A percentile compares a stretch with the other conserved stretches of the same genome.
These are phyloP conservation scores for Fusarium penzigii DNA, from an alignment of 2,329 filamentous ascomycete genomes.

Conservation along the genomic window DNA sequence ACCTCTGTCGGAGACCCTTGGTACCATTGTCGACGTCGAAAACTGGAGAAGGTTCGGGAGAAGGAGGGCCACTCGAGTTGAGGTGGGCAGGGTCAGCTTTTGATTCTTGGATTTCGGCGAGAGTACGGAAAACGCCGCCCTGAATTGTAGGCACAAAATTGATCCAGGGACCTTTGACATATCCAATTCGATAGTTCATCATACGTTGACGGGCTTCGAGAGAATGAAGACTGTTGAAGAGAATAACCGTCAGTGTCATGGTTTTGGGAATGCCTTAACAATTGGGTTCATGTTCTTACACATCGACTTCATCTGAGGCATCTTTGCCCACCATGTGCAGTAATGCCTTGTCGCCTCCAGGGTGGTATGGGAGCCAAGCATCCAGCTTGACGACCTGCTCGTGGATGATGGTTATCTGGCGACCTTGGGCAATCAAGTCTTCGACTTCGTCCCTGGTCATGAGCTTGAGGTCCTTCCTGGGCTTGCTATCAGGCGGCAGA, in stretches of 20 bases:
- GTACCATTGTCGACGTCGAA: slow-evolving; percentile 43
- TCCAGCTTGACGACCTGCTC: slow-evolving; percentile 83
- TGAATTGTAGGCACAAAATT: slow-evolving; percentile 94
- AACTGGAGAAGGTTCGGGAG: slow-evolving; percentile 51
- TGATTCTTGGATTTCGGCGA: slow-evolving; percentile 35
- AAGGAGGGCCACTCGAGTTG: slow-evolving; percentile 51
- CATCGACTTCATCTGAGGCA: slow-evolving; percentile 91
- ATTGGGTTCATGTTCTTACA: slow-evolving; percentile 50
- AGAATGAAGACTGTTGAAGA: slow-evolving; percentile 71
- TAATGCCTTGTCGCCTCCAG: slow-evolving; percentile 88
- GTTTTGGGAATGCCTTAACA: neutral
- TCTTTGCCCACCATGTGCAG: slow-evolving; percentile 91
- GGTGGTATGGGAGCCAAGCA: slow-evolving; percentile 85
- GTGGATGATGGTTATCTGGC: slow-evolving; percentile 78
- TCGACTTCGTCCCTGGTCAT: slow-evolving; percentile 53
- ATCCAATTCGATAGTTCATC: slow-evolving; percentile 80
- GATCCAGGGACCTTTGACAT: slow-evolving; percentile 76
- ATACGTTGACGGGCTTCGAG: slow-evolving; percentile 73
- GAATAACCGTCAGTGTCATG: slow-evolving; percentile 11
- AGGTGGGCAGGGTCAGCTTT: slow-evolving; percentile 19
- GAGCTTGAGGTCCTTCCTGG: slow-evolving; percentile 35
- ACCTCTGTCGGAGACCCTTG: slow-evolving; percentile 33
- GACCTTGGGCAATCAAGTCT: slow-evolving; percentile 78
- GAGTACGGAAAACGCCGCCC: slow-evolving; percentile 71
- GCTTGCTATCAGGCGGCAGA: slow-evolving; percentile 10